phyloP scores from a whole-genome alignment of 345 rosid species.

The Populus alba region DNA sequence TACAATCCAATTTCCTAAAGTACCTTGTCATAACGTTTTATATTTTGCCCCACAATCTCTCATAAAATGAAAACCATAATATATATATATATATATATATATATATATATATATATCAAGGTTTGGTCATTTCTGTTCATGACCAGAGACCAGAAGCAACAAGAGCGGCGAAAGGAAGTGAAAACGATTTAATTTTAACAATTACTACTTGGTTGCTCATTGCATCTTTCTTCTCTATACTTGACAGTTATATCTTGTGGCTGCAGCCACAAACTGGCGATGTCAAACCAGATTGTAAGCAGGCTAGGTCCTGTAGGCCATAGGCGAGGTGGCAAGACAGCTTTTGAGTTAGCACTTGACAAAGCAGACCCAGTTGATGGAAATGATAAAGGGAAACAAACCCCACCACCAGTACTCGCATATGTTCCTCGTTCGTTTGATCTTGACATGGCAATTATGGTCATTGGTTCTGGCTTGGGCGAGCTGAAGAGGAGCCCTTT shows the following conservation, averaged over 20 bases:
- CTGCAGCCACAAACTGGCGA: conserved; percentile 58
- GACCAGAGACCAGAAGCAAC: no score
- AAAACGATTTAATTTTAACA: neutral
- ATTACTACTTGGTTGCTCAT: neutral
- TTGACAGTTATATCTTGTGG: conserved; percentile 53
- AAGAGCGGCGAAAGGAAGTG: no score
- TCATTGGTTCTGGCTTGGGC: conserved; percentile 78
- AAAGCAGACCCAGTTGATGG: conserved; percentile 81
- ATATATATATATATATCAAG: no score
- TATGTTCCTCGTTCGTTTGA: conserved; percentile 63
- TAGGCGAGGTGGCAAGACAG: conserved; percentile 86
- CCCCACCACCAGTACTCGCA: conserved; percentile 70
- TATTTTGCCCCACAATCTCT: neutral
- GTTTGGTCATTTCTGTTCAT: neutral
- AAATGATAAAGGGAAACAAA: conserved; percentile 61
- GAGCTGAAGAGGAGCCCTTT: conserved; percentile 44
- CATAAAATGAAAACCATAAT: neutral
- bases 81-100: no score
- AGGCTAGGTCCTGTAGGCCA: conserved; percentile 77
- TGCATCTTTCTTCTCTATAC: neutral
- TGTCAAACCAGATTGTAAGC: conserved; percentile 48
- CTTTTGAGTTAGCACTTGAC: conserved; percentile 60
- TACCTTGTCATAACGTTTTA: neutral
- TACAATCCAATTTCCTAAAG: neutral
- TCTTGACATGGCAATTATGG: conserved; percentile 55